Base-by-base conservation (phyloP, 2,329 filamentous ascomycete genomes). In the Phaeophleospora eucalypticola region DNA sequence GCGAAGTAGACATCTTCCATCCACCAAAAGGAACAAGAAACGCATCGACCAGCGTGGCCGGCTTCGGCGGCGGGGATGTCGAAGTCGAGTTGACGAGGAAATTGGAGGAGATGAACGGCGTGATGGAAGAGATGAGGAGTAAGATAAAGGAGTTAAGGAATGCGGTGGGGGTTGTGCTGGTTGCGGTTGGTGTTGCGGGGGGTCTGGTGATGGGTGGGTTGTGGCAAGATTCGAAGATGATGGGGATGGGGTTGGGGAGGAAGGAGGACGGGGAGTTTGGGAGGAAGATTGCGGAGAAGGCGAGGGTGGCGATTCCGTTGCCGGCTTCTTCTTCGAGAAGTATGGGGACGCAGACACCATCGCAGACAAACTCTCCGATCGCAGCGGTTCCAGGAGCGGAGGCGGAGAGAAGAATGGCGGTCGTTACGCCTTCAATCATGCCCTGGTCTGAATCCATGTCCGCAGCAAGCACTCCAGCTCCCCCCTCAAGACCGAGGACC, bases 1-100 rank as follows among this genome's bases (percentile, higher is more conserved):
- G 60, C 50, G 62, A 63, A 44, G 51, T 65, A 39, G 48, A 62
- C 16, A 54, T 58, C 2, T 59, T 46, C 33, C 52, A 54, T 1
- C 35, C 52, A 2, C 53, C 58, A 12, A 24, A 29, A 15, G 33
- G 34, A 14, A 14, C 34, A 0, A 42, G 58, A 29, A 56, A 53
- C 0, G 38, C 59, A 0, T 45, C 61, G 2, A 47, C 53, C 1
- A 49, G 58, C 16, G 46, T 56, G n/a, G 52, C 52, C 3, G 19
- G 54, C 3, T 46, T 52, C 16, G 32, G 46, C 12, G 12, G 16
- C 8, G 35, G 48, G 0, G 33, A 43, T 14, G 39, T 43, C 4
- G 32, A 50, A 2, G 27, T 61, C 3, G 40, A 45, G 10, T 45
- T 54, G 10, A 37, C 49, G 0, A 48, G 51, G 41, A 43, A 48